A percentile compares a stretch with the other conserved stretches of the same genome.
Conservation (phyloP, 805 yeast genomes). For the Lipomyces sp. region DNA sequence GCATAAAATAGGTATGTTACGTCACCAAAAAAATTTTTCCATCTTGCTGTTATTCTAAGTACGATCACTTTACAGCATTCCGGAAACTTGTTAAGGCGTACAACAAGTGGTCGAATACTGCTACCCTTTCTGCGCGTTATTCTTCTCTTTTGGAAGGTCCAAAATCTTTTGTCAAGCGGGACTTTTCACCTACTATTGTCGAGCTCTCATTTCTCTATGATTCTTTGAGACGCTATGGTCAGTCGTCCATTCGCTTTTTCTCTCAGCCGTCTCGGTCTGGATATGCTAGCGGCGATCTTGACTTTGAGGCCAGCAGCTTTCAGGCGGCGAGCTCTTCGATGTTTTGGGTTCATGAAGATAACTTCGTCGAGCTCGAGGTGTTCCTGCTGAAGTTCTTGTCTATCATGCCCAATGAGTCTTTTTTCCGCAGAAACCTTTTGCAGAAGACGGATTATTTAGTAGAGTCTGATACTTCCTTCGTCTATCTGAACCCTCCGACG, state of each 20-base stretch:
- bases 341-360: constrained; percentile 61
- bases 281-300: constrained; percentile 34
- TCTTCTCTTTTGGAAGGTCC: constrained; percentile 43
- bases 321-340: constrained; percentile 39
- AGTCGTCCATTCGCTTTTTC: constrained; percentile 23
- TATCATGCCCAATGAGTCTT: constrained; percentile 25
- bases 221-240: constrained; percentile 40
- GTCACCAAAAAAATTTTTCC: constrained; percentile 28
- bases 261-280: constrained; percentile 11
- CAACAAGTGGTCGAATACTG: constrained; percentile 45
- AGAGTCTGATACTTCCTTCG: constrained; percentile 21
- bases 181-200: constrained; percentile 58
- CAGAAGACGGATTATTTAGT: constrained; percentile 13
- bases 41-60: background rate
- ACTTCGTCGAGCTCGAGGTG: constrained; percentile 52
- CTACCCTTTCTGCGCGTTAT: constrained; percentile 34
- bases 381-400: constrained; percentile 45
- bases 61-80: constrained; percentile 36
- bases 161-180: constrained; percentile 58
- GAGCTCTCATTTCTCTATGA: constrained; percentile 57
- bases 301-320: constrained; percentile 37
- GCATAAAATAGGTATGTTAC: constrained; percentile 55
- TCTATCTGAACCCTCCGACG: constrained; percentile 10
- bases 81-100: constrained; percentile 72
- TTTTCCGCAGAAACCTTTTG: constrained; percentile 15